Percentiles rank a stretch among this genome's conserved stretches.
These are phyloP conservation scores for Funneliformis mosseae DNA, from an alignment of 192 early-diverging fungal genomes.

Conservation along the genomic window DNA sequence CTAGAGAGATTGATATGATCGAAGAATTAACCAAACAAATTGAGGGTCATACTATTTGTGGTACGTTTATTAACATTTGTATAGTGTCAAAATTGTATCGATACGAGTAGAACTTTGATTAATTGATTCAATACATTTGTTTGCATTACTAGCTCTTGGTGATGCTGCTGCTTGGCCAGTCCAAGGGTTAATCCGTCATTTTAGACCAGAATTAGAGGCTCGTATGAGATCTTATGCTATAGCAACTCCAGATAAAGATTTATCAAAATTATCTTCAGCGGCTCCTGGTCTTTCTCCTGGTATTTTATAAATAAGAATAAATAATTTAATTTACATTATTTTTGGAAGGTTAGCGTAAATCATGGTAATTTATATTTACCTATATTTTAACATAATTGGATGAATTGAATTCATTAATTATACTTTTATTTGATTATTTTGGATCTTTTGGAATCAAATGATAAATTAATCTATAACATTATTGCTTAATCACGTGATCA, in stretches of 20 bases:
- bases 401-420: too few species aligned
- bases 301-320: not conserved
- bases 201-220: slow-evolving; percentile 82
- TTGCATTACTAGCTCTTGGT: slow-evolving; percentile 84
- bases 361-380: too few species aligned
- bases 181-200: slow-evolving; percentile 90
- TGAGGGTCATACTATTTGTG: slow-evolving; percentile 99
- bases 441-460: too few species aligned
- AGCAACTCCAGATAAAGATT: not conserved
- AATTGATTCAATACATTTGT: not conserved
- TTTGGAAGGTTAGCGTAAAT: too few species aligned
- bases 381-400: too few species aligned
- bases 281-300: slow-evolving; percentile 4
- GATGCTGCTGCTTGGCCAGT: slow-evolving; percentile 99
- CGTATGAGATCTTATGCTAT: slow-evolving; percentile 44
- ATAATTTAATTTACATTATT: too few species aligned
- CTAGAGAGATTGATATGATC: slow-evolving; percentile 94
- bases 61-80: not conserved
- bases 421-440: too few species aligned
- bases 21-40: slow-evolving; percentile 94
- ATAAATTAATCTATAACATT: too few species aligned
- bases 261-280: slow-evolving; percentile 23
- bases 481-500: too few species aligned
- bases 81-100: not conserved
- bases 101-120: not conserved